These are phyloP conservation scores for Annulohypoxylon stygium DNA, from an alignment of 495 filamentous ascomycete genomes.

Conservation along the genomic window DNA sequence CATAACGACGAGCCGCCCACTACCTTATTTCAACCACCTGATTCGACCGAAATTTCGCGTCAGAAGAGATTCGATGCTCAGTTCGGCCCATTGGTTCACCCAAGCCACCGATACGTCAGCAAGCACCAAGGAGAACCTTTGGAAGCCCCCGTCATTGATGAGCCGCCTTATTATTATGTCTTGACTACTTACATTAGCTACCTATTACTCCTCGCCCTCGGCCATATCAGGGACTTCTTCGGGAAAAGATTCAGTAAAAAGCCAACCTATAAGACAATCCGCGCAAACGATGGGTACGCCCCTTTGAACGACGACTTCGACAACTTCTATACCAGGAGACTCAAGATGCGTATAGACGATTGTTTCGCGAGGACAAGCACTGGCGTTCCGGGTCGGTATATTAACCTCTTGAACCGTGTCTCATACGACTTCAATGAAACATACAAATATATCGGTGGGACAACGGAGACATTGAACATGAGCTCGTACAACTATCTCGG, in stretches of 20 bases:
- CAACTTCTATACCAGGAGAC: conserved; percentile 93
- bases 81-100: conserved; percentile 87
- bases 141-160: conserved; percentile 87
- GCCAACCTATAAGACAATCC: conserved; percentile 85
- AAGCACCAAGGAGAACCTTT: conserved; percentile 82
- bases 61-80: conserved; percentile 86
- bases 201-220: conserved; percentile 93
- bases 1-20: conserved; percentile 77
- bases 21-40: conserved; percentile 91
- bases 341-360: conserved; percentile 96
- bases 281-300: conserved; percentile 87
- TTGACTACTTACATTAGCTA: conserved; percentile 98
- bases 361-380: conserved; percentile 93
- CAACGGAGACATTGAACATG: conserved; percentile 96
- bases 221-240: conserved; percentile 96
- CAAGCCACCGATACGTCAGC: conserved; percentile 87
- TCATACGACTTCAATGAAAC: conserved; percentile 89
- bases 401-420: conserved; percentile 88
- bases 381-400: conserved; percentile 92
- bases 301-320: conserved; percentile 99
- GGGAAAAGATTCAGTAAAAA: conserved; percentile 90
- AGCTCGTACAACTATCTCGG: conserved; percentile 99
- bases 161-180: conserved; percentile 96
- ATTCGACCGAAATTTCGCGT: conserved; percentile 82
- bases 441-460: conserved; percentile 88